Percentiles rank a stretch among this genome's conserved stretches.
Conservation (phyloP, 306 rosid species). For the Dalbergia cochinchinensis region DNA sequence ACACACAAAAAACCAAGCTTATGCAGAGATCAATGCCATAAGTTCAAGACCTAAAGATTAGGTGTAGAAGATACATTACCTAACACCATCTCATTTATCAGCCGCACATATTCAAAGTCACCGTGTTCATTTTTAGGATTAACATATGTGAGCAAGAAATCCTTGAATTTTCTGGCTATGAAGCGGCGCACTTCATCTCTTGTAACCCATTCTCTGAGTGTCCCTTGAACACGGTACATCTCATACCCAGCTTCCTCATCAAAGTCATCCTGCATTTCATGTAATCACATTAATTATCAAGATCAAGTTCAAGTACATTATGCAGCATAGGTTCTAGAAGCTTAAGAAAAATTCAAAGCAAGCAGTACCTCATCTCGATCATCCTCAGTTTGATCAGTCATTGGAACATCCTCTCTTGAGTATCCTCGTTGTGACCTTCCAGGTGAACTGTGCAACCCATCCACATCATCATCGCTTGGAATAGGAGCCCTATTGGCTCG, state of each 20-base stretch:
- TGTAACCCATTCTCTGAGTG: slow-evolving; percentile 96
- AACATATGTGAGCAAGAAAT: slow-evolving; percentile 80
- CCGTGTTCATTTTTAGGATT: slow-evolving; percentile 76
- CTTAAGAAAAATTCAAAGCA: not conserved
- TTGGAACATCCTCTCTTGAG: slow-evolving; percentile 83
- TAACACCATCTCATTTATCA: slow-evolving; percentile 95
- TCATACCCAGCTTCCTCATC: slow-evolving; percentile 77
- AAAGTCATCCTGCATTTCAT: slow-evolving; percentile 73
- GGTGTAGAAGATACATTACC: slow-evolving; percentile 56
- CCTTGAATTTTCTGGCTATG: slow-evolving; percentile 86
- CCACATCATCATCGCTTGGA: slow-evolving; percentile 73
- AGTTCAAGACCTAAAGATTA: slow-evolving; percentile 4
- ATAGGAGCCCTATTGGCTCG: slow-evolving; percentile 78
- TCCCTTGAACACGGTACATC: slow-evolving; percentile 97
- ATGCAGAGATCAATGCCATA: not conserved
- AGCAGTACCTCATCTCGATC: slow-evolving; percentile 70
- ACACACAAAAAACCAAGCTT: not conserved
- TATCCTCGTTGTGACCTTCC: slow-evolving; percentile 81
- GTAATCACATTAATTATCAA: slow-evolving; percentile 27
- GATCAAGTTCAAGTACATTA: slow-evolving; percentile 2
- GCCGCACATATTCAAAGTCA: slow-evolving; percentile 79
- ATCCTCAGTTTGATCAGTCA: slow-evolving; percentile 91
- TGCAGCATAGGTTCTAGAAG: not conserved
- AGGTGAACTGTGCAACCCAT: slow-evolving; percentile 86
- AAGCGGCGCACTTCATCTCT: slow-evolving; percentile 97